phyloP scores from a whole-genome alignment of 2,329 filamentous ascomycete genomes.

The Westerdykella aurantiaca region DNA sequence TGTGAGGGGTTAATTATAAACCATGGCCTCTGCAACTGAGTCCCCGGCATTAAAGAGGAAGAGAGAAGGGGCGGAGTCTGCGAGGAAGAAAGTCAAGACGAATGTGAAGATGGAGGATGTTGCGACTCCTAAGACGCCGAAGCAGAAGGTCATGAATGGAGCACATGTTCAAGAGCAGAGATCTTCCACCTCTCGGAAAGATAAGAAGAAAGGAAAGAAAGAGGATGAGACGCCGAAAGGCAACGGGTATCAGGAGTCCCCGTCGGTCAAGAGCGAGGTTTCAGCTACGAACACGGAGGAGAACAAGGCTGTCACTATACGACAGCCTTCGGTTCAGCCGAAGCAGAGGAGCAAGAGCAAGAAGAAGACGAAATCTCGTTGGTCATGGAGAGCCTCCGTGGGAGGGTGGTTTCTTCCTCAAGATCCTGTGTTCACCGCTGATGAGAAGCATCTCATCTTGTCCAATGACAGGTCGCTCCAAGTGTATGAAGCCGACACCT shows the following conservation, averaged over 20 bases:
- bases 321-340: not conserved
- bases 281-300: not conserved
- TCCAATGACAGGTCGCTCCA: slow-evolving; percentile 70
- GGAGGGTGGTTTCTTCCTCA: slow-evolving; percentile 53
- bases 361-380: slow-evolving; percentile 16
- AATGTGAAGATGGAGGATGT: slow-evolving; percentile 7
- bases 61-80: slow-evolving; percentile 22
- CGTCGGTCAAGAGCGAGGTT: not conserved
- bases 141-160: slow-evolving; percentile 4
- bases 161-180: slow-evolving; percentile 6
- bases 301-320: not conserved
- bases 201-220: slow-evolving; percentile 8
- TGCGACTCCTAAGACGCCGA: slow-evolving; percentile 6
- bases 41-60: slow-evolving; percentile 27
- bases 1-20: not conserved
- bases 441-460: slow-evolving; percentile 62
- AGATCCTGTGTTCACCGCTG: slow-evolving; percentile 53
- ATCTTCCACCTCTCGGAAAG: slow-evolving; percentile 5
- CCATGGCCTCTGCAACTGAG: slow-evolving; percentile 20
- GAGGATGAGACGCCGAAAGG: not conserved
- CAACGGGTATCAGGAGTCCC: not conserved
- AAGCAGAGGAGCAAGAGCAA: slow-evolving; percentile 13
- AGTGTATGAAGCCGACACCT: slow-evolving; percentile 75
- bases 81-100: slow-evolving; percentile 26
- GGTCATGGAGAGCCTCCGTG: slow-evolving; percentile 42